Evolutionary conservation across 2,329 filamentous ascomycete genomes (phyloP).

Genomic region (Ophiostoma fasciatum): DNA sequence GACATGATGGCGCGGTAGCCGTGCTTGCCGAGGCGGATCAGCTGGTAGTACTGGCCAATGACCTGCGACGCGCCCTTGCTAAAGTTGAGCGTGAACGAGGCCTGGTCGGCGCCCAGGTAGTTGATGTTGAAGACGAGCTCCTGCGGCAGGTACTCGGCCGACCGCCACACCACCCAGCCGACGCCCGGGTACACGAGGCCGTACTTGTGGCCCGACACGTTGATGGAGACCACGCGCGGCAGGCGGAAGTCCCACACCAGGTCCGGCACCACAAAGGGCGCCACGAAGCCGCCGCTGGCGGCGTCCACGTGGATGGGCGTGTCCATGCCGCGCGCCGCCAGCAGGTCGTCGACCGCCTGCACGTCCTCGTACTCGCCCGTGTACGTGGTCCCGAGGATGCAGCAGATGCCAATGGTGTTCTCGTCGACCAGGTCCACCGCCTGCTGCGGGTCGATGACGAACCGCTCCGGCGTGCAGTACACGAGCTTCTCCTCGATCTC

Average conservation of each 20-base stretch:
- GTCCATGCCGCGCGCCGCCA: conserved; percentile 60
- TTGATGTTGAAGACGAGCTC: conserved; percentile 99
- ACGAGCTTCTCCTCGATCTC: conserved; percentile 82
- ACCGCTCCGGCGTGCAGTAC: conserved; percentile 44
- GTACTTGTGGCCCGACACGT: conserved; percentile 82
- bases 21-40: conserved; percentile 85
- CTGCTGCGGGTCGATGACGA: conserved; percentile 48
- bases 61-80: conserved; percentile 89
- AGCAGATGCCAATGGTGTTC: conserved; percentile 79
- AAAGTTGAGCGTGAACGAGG: conserved; percentile 95
- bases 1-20: conserved; percentile 89
- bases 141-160: conserved; percentile 67
- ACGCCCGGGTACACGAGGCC: conserved; percentile 73
- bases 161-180: conserved; percentile 85
- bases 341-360: conserved; percentile 78
- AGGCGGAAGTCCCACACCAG: conserved; percentile 87
- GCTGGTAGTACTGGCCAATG: conserved; percentile 94
- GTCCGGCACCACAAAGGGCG: conserved; percentile 73
- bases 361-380: conserved; percentile 93
- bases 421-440: conserved; percentile 47
- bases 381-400: conserved; percentile 84
- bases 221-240: conserved; percentile 81
- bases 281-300: conserved; percentile 83
- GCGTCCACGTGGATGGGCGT: conserved; percentile 89
- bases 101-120: conserved; percentile 90